Conservation (phyloP, 2,329 filamentous ascomycete species). For the Venturia aucupariae region DNA sequence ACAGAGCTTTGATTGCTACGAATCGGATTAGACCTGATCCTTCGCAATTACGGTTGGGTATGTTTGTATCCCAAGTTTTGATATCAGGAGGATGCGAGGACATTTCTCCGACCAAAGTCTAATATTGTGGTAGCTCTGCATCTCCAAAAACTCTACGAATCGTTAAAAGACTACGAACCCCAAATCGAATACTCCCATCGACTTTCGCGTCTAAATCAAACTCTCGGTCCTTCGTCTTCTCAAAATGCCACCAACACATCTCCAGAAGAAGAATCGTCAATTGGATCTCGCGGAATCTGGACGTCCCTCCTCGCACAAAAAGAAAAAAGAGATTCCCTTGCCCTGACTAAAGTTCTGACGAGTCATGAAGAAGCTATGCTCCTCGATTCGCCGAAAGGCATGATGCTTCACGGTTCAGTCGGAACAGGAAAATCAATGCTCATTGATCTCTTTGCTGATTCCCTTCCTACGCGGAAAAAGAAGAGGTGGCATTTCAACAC, state of each 20-base stretch:
- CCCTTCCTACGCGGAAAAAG: conserved; percentile 64
- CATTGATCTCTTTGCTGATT: conserved; percentile 71
- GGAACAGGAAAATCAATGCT: conserved; percentile 80
- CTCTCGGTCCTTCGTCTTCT: conserved; percentile 24
- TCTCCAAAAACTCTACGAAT: conserved; percentile 65
- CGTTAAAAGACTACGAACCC: conserved; percentile 70
- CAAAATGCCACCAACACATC: conserved; percentile 18
- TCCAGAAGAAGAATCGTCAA: conserved; percentile 27
- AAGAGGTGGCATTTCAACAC: conserved; percentile 75
- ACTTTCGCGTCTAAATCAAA: conserved; percentile 49
- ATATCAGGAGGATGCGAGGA: not conserved
- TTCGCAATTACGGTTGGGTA: conserved; percentile 56
- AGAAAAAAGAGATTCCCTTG: conserved; percentile 46
- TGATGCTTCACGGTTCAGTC: conserved; percentile 73
- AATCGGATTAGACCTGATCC: conserved; percentile 59
- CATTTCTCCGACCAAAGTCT: not conserved
- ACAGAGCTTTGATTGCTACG: conserved; percentile 60
- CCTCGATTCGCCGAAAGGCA: conserved; percentile 61
- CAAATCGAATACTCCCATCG: conserved; percentile 58
- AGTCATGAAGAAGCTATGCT: conserved; percentile 62
- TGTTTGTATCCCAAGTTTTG: conserved; percentile 10
- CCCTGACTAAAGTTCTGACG: conserved; percentile 59
- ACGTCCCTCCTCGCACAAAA: conserved; percentile 43
- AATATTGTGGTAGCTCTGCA: conserved; percentile 49
- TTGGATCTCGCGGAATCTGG: conserved; percentile 41